Evolutionary conservation across 495 filamentous ascomycete genomes (phyloP).

Genomic region (Xylaria scruposa): DNA sequence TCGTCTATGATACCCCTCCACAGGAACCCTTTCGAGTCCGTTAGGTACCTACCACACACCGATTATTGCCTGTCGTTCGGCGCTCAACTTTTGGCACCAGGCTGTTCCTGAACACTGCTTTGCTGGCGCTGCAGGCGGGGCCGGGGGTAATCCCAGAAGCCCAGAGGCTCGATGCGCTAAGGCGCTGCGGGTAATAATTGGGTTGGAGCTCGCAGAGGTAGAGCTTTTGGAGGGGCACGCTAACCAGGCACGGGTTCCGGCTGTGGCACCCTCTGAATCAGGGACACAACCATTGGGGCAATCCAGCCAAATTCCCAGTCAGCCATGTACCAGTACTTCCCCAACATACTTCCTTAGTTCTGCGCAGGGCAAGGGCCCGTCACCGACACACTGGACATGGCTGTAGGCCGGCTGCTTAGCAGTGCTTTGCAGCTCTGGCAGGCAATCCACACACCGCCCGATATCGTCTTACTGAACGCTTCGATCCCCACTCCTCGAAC

Average conservation of each 20-base stretch:
- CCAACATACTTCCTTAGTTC: constrained; percentile 15
- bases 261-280: neutral
- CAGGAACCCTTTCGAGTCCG: constrained; percentile 13
- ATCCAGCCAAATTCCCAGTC: neutral
- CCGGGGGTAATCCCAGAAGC: neutral
- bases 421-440: constrained; percentile 12
- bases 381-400: constrained; percentile 20
- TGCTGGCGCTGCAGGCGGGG: constrained; percentile 26
- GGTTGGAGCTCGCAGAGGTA: constrained; percentile 12
- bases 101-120: constrained; percentile 24
- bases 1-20: neutral
- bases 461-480: constrained; percentile 16
- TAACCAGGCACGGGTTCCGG: constrained; percentile 23
- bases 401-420: neutral
- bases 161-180: constrained; percentile 9
- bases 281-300: constrained; percentile 28
- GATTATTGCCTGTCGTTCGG: constrained; percentile 20
- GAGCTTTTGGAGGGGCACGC: constrained; percentile 20
- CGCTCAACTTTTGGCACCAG: constrained; percentile 27
- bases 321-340: constrained; percentile 26
- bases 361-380: constrained; percentile 9
- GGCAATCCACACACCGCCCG: constrained; percentile 18
- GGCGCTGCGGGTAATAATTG: constrained; percentile 27
- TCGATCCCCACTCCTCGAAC: constrained; percentile 12
- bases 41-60: constrained; percentile 12